A percentile compares a stretch with the other conserved stretches of the same genome.
Conservation (phyloP, 176 grass and related monocot species). For the Otatea glauca region DNA sequence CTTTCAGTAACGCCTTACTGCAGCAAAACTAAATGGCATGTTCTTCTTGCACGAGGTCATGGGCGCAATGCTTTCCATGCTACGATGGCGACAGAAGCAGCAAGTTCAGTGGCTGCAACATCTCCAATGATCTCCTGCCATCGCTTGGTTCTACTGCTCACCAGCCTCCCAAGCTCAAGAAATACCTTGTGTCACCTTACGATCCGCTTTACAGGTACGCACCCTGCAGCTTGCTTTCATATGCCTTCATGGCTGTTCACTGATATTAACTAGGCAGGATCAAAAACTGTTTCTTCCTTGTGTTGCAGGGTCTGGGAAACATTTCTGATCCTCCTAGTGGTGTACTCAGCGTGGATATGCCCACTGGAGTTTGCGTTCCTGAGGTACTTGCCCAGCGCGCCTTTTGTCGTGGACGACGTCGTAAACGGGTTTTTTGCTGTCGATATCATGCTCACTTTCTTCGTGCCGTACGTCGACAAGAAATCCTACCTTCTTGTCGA, state of each 20-base stretch:
- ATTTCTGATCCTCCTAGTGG: slow-evolving; percentile 70
- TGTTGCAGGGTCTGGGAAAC: slow-evolving; percentile 67
- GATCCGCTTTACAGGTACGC: slow-evolving; percentile 70
- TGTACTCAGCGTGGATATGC: slow-evolving; percentile 87
- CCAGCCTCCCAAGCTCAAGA: slow-evolving; percentile 45
- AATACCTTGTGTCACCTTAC: slow-evolving; percentile 54
- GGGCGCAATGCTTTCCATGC: slow-evolving; percentile 25
- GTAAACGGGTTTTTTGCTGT: slow-evolving; percentile 68
- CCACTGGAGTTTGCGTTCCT: slow-evolving; percentile 81
- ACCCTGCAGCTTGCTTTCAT: not conserved
- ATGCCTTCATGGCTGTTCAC: not conserved
- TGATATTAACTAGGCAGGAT: not conserved
- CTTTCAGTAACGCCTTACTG: not conserved
- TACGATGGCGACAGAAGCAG: slow-evolving; percentile 8
- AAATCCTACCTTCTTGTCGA: slow-evolving; percentile 58
- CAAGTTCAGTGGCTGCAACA: slow-evolving; percentile 16
- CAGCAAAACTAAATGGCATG: slow-evolving; percentile 42
- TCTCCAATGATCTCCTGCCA: slow-evolving; percentile 54
- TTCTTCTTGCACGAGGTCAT: slow-evolving; percentile 20
- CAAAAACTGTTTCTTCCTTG: no score
- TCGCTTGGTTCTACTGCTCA: slow-evolving; percentile 51
- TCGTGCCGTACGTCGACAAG: slow-evolving; percentile 65
- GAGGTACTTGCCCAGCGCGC: slow-evolving; percentile 62
- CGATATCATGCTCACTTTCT: slow-evolving; percentile 77
- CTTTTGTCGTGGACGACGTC: slow-evolving; percentile 63